Percentiles rank a stretch among this genome's conserved stretches.
Evolutionary conservation across 169 alveolate genomes (phyloP).

Genomic region (Plasmodium cynomolgi): DNA sequence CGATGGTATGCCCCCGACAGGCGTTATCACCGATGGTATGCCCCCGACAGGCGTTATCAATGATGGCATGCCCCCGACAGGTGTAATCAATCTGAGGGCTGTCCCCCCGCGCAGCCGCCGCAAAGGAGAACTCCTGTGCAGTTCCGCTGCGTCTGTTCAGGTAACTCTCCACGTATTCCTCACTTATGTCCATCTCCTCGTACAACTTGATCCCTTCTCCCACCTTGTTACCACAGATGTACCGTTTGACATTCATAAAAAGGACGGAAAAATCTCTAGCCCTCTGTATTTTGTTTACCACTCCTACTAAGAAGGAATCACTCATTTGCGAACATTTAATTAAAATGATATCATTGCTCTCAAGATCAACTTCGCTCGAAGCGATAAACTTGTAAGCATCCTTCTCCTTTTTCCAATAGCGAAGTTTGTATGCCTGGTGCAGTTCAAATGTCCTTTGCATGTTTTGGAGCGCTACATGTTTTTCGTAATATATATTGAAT

Average conservation of each 20-base stretch:
- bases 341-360: constrained; percentile 19
- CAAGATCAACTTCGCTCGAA: constrained; percentile 13
- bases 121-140: background rate
- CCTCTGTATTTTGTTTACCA: constrained; percentile 17
- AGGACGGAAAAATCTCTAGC: constrained; percentile 21
- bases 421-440: constrained; percentile 37
- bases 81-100: background rate
- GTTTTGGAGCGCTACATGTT: constrained; percentile 31
- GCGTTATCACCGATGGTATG: too few relatives aligned
- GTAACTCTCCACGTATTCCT: constrained; percentile 43
- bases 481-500: constrained; percentile 63
- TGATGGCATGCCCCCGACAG: background rate
- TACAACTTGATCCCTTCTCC: background rate
- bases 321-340: constrained; percentile 4
- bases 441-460: constrained; percentile 41
- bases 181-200: constrained; percentile 50
- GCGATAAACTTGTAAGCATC: constrained; percentile 18
- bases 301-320: constrained; percentile 11
- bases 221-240: background rate
- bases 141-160: background rate
- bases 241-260: constrained; percentile 45
- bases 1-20: too few relatives aligned
- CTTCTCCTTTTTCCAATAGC: constrained; percentile 23
- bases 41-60: too few relatives aligned
- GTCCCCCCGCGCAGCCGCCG: background rate